Evolutionary conservation across 345 rosid genomes (phyloP).

Genomic region (Dovyalis caffra): DNA sequence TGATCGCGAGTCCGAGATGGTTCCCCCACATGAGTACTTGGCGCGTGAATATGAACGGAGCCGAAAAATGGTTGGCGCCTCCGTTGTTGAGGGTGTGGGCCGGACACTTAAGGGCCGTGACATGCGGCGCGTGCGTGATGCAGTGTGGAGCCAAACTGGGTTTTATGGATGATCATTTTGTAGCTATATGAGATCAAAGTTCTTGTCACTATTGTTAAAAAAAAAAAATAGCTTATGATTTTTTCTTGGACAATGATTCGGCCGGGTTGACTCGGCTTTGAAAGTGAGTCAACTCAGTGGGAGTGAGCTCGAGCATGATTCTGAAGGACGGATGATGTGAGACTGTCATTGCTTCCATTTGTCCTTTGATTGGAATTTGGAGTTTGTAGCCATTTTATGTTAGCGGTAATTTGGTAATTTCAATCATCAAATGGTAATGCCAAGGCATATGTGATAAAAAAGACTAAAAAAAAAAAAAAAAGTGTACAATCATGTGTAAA

Average conservation of each 20-base stretch:
- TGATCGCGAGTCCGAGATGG: constrained; percentile 59
- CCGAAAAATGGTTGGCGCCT: constrained; percentile 47
- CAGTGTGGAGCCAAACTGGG: constrained; percentile 72
- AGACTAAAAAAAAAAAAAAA: background rate
- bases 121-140: constrained; percentile 85
- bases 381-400: background rate
- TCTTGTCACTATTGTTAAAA: background rate
- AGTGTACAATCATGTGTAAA: background rate
- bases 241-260: constrained; percentile 38
- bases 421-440: background rate
- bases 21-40: constrained; percentile 95
- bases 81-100: constrained; percentile 83
- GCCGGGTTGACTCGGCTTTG: constrained; percentile 30
- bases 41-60: constrained; percentile 60
- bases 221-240: background rate
- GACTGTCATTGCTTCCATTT: background rate
- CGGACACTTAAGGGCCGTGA: constrained; percentile 92
- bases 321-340: background rate
- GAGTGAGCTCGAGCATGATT: constrained; percentile 45
- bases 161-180: constrained; percentile 15
- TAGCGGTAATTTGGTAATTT: background rate
- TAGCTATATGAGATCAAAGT: no score
- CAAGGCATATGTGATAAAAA: background rate
- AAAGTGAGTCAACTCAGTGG: constrained; percentile 26
- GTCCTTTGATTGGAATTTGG: constrained; percentile 5